Percentiles rank a stretch among this genome's conserved stretches.
Conservation (phyloP, 1,139 yeast species). For the Groenewaldozyma auringiensis region DNA sequence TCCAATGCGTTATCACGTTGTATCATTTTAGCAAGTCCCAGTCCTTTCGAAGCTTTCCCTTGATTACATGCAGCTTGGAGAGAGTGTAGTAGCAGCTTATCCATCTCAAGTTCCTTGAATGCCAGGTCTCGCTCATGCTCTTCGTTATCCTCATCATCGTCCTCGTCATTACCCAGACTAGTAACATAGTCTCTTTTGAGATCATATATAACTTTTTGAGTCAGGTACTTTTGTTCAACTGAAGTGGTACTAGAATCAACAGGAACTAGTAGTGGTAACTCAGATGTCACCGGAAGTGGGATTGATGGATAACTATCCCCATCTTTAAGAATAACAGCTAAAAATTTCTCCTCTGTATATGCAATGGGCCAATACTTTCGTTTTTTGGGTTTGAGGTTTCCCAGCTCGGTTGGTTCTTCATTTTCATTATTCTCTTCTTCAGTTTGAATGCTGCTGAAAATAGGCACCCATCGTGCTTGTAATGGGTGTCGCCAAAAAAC, state of each 20-base stretch:
- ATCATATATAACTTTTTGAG: constrained; percentile 21
- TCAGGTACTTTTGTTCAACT: constrained; percentile 17
- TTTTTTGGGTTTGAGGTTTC: constrained; percentile 41
- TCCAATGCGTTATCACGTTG: constrained; percentile 69
- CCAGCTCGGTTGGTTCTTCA: constrained; percentile 41
- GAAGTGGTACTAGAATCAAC: constrained; percentile 15
- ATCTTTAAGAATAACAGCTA: constrained; percentile 69
- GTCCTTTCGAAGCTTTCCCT: constrained; percentile 56
- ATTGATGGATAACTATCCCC: constrained; percentile 43
- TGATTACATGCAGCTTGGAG: constrained; percentile 74
- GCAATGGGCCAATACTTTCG: constrained; percentile 82
- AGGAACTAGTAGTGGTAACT: constrained; percentile 65
- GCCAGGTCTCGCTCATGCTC: constrained; percentile 24
- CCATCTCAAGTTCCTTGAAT: constrained; percentile 37
- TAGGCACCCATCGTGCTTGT: constrained; percentile 83
- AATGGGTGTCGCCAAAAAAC: constrained; percentile 66
- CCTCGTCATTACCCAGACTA: constrained; percentile 20
- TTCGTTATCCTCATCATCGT: constrained; percentile 28
- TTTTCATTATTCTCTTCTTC: neutral
- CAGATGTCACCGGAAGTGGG: constrained; percentile 81
- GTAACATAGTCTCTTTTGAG: constrained; percentile 19
- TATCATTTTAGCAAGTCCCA: constrained; percentile 60
- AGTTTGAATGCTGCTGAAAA: constrained; percentile 33
- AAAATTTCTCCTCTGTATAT: constrained; percentile 55
- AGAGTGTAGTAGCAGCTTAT: constrained; percentile 65